Evolutionary conservation across 2,329 filamentous ascomycete genomes (phyloP).

Genomic region (Chaetomium sp.): DNA sequence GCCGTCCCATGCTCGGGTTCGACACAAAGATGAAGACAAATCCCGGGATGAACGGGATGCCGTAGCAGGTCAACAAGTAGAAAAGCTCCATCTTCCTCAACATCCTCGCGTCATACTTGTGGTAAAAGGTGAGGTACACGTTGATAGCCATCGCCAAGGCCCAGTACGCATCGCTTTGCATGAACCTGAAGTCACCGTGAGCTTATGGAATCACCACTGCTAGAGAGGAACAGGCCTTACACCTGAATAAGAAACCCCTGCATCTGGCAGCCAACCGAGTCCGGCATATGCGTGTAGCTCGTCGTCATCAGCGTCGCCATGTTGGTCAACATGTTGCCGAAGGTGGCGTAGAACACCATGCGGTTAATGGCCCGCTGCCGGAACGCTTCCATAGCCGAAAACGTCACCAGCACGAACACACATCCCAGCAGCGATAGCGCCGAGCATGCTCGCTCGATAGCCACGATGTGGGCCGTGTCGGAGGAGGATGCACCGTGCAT

Average conservation of each 20-base stretch:
- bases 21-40: slow-evolving; percentile 60
- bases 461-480: slow-evolving; percentile 42
- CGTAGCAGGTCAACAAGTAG: slow-evolving; percentile 66
- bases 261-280: slow-evolving; percentile 57
- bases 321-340: slow-evolving; percentile 73
- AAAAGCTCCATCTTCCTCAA: slow-evolving; percentile 64
- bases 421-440: slow-evolving; percentile 65
- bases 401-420: slow-evolving; percentile 65
- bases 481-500: slow-evolving; percentile 27
- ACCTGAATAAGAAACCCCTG: slow-evolving; percentile 78
- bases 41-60: slow-evolving; percentile 64
- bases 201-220: neutral
- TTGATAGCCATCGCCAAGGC: slow-evolving; percentile 77
- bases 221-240: slow-evolving; percentile 41
- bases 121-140: slow-evolving; percentile 75
- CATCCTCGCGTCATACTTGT: slow-evolving; percentile 59
- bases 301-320: slow-evolving; percentile 68
- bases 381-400: slow-evolving; percentile 59
- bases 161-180: slow-evolving; percentile 70
- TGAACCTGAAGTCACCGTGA: slow-evolving; percentile 51
- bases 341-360: slow-evolving; percentile 75
- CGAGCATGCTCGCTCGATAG: slow-evolving; percentile 63
- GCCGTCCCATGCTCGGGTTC: slow-evolving; percentile 42
- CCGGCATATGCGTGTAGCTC: slow-evolving; percentile 44
- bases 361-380: slow-evolving; percentile 74